Percentiles rank a stretch among this genome's conserved stretches.
Conservation (phyloP, 2,329 filamentous ascomycete species). For the Ascochyta clinopodiicola region DNA sequence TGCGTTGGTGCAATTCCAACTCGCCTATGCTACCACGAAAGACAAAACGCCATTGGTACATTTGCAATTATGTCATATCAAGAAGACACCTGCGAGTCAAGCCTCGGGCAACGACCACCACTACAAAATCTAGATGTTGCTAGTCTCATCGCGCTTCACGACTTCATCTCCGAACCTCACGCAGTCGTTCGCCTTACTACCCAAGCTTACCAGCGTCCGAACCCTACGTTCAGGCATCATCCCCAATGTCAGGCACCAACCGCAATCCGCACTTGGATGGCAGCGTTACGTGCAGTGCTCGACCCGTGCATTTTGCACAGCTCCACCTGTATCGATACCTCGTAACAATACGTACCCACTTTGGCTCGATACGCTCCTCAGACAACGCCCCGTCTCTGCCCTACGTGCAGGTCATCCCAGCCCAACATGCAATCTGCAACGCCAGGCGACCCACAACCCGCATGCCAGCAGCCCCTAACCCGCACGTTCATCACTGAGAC, state of each 20-base stretch:
- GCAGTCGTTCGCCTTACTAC: not conserved
- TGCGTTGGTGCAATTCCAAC: too few relatives aligned
- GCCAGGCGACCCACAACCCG: conserved; percentile 11
- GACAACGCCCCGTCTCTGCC: not conserved
- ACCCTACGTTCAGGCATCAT: conserved; percentile 7
- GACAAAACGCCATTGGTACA: too few relatives aligned
- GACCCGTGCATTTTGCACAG: conserved; percentile 1
- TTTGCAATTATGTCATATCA: not conserved
- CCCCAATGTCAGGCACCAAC: conserved; percentile 12
- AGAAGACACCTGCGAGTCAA: too few relatives aligned
- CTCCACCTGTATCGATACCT: conserved; percentile 13
- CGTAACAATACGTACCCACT: conserved; percentile 8
- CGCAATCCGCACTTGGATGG: not conserved
- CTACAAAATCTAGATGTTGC: not conserved
- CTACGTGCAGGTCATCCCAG: conserved; percentile 15
- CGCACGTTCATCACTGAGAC: conserved; percentile 9
- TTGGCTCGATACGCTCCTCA: not conserved
- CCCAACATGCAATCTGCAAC: conserved; percentile 10
- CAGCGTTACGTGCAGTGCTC: not conserved
- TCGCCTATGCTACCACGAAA: too few relatives aligned
- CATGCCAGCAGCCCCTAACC: conserved; percentile 10
- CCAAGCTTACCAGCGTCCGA: conserved; percentile 1
- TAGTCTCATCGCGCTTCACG: not conserved
- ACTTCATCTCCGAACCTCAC: conserved; percentile 5
- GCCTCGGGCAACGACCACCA: too few relatives aligned